Conservation (phyloP, 805 yeast genomes). For the Sungouiella thailandica region DNA sequence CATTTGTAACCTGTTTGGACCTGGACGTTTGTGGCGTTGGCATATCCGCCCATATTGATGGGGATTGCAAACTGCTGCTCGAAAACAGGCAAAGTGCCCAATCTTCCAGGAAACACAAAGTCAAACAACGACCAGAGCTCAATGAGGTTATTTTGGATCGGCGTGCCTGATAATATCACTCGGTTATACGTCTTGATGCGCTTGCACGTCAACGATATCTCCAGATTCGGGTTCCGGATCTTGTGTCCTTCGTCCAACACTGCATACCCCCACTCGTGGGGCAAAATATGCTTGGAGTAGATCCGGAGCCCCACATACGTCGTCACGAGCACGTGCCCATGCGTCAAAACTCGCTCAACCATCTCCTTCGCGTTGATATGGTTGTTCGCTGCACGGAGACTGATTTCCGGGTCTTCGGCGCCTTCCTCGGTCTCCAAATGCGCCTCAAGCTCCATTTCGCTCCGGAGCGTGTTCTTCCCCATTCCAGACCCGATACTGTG, state of each 20-base stretch:
- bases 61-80: constrained; percentile 90
- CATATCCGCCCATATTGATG: constrained; percentile 95
- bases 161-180: constrained; percentile 89
- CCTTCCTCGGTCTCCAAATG: constrained; percentile 40
- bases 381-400: constrained; percentile 19
- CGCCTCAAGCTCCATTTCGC: constrained; percentile 48
- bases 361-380: constrained; percentile 42
- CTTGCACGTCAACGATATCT: constrained; percentile 79
- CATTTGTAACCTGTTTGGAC: constrained; percentile 96
- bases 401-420: constrained; percentile 3
- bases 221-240: constrained; percentile 90
- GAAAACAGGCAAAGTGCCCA: constrained; percentile 93
- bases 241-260: constrained; percentile 96
- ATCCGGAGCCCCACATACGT: constrained; percentile 84
- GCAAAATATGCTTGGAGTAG: constrained; percentile 58
- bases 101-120: constrained; percentile 88
- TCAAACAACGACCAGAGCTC: constrained; percentile 96
- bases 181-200: constrained; percentile 80
- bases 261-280: constrained; percentile 81
- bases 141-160: constrained; percentile 87
- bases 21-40: constrained; percentile 92
- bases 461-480: constrained; percentile 26
- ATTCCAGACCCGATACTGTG: constrained; percentile 93
- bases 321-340: constrained; percentile 84
- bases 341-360: constrained; percentile 51